phyloP scores from a whole-genome alignment of 2,329 filamentous ascomycete species.

The Mariannaea elegans region DNA sequence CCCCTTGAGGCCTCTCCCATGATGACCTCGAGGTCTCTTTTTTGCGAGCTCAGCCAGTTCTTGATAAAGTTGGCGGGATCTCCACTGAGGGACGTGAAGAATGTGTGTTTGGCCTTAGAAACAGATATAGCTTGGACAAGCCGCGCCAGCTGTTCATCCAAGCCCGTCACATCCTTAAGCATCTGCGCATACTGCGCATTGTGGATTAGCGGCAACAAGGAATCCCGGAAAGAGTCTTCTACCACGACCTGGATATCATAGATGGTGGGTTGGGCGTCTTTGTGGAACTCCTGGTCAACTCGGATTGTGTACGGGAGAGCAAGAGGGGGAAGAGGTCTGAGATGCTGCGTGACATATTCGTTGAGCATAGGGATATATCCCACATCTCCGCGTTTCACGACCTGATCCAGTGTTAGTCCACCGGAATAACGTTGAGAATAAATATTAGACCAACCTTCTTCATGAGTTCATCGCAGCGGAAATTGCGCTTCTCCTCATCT shows the following conservation, averaged over 20 bases:
- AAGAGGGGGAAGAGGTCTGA: constrained; percentile 81
- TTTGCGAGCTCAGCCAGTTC: constrained; percentile 91
- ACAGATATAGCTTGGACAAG: constrained; percentile 84
- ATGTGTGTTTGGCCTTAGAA: constrained; percentile 89
- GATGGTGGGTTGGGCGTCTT: constrained; percentile 78
- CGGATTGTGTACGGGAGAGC: constrained; percentile 92
- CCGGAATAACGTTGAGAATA: neutral
- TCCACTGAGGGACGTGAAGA: constrained; percentile 79
- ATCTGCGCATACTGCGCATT: constrained; percentile 76
- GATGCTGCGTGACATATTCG: constrained; percentile 80
- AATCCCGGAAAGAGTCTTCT: constrained; percentile 80
- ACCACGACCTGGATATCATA: constrained; percentile 90
- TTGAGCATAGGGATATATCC: constrained; percentile 88
- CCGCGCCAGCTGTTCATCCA: constrained; percentile 88
- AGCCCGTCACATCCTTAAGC: constrained; percentile 76
- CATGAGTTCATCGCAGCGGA: constrained; percentile 87
- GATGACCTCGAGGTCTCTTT: constrained; percentile 87
- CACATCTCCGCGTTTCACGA: constrained; percentile 77
- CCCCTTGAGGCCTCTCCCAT: constrained; percentile 80
- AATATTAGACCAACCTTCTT: constrained; percentile 69
- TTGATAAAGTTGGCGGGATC: constrained; percentile 87
- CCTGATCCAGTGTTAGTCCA: constrained; percentile 54
- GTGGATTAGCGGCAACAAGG: constrained; percentile 71
- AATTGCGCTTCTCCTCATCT: constrained; percentile 92
- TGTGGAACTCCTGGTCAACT: constrained; percentile 85